A percentile compares a stretch with the other conserved stretches of the same genome.
phyloP scores from a whole-genome alignment of 2,329 filamentous ascomycete genomes.

The Trichoderma aggressivum region DNA sequence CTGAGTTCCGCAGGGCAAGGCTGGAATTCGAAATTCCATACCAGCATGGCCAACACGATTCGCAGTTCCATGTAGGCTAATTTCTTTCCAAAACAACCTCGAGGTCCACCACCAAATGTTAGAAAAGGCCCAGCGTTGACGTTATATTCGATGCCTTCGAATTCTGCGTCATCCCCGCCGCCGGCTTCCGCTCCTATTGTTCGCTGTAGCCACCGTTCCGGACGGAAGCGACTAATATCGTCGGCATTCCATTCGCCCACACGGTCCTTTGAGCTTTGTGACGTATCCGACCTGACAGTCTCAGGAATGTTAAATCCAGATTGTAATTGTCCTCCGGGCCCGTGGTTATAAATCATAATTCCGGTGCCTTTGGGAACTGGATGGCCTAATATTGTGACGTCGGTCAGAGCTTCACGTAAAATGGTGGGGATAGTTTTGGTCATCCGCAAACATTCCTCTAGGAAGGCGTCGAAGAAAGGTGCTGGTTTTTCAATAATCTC shows the following conservation, averaged over 20 bases:
- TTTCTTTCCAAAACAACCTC: neutral
- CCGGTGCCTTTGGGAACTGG: neutral
- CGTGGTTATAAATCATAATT: neutral
- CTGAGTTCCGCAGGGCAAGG: neutral
- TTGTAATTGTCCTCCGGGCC: neutral
- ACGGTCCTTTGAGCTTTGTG: neutral
- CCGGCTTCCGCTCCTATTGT: neutral
- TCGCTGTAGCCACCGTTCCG: neutral
- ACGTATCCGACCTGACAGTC: neutral
- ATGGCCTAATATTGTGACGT: neutral
- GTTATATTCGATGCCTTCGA: neutral
- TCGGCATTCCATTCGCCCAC: neutral
- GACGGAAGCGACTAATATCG: neutral
- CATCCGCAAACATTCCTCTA: neutral
- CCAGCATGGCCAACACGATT: neutral
- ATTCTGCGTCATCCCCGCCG: neutral
- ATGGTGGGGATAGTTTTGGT: neutral
- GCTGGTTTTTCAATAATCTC: neutral
- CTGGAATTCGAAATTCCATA: slow-evolving; percentile 6
- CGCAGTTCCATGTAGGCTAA: neutral
- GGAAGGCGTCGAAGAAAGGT: neutral
- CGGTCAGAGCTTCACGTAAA: neutral
- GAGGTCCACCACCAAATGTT: neutral
- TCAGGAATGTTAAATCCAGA: neutral
- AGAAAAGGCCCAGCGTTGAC: neutral